These are phyloP conservation scores for Astrocystis sublimbata DNA, from an alignment of 495 filamentous ascomycete species.

Conservation along the genomic window DNA sequence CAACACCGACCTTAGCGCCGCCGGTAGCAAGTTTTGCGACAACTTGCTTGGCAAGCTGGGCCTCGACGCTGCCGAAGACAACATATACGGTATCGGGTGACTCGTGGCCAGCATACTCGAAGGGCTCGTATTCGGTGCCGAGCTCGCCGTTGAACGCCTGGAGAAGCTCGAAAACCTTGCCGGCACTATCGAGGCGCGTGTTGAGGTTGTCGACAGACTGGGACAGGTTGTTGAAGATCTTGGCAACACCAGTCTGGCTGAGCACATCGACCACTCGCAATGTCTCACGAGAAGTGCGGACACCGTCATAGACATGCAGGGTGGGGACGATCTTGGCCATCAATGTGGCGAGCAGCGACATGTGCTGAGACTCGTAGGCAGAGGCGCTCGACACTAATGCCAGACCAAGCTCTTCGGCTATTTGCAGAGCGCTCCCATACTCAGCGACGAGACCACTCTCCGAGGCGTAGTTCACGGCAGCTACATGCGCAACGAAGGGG, in stretches of 20 bases:
- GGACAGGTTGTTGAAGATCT: slow-evolving; percentile 67
- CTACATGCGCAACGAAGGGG: slow-evolving; percentile 89
- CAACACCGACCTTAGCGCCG: slow-evolving; percentile 75
- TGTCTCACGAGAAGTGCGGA: slow-evolving; percentile 82
- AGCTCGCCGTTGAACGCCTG: slow-evolving; percentile 87
- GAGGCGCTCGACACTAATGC: slow-evolving; percentile 84
- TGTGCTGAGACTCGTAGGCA: slow-evolving; percentile 90
- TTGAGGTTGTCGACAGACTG: slow-evolving; percentile 60
- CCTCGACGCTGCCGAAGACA: slow-evolving; percentile 88
- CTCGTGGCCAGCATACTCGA: slow-evolving; percentile 90
- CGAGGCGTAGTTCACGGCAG: slow-evolving; percentile 85
- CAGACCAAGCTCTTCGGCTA: slow-evolving; percentile 90
- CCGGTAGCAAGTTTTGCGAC: slow-evolving; percentile 68
- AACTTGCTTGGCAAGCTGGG: slow-evolving; percentile 80
- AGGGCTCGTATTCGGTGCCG: slow-evolving; percentile 86
- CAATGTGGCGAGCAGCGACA: slow-evolving; percentile 85
- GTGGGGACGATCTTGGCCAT: slow-evolving; percentile 78
- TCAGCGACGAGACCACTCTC: slow-evolving; percentile 74
- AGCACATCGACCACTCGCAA: slow-evolving; percentile 83
- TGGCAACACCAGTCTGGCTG: slow-evolving; percentile 67
- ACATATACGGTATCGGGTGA: slow-evolving; percentile 78
- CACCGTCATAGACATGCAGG: slow-evolving; percentile 90
- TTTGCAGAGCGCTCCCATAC: slow-evolving; percentile 75
- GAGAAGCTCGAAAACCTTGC: slow-evolving; percentile 72
- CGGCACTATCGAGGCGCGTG: slow-evolving; percentile 71